These are phyloP conservation scores for Candida takata DNA, from an alignment of 805 yeast genomes.

Conservation along the genomic window DNA sequence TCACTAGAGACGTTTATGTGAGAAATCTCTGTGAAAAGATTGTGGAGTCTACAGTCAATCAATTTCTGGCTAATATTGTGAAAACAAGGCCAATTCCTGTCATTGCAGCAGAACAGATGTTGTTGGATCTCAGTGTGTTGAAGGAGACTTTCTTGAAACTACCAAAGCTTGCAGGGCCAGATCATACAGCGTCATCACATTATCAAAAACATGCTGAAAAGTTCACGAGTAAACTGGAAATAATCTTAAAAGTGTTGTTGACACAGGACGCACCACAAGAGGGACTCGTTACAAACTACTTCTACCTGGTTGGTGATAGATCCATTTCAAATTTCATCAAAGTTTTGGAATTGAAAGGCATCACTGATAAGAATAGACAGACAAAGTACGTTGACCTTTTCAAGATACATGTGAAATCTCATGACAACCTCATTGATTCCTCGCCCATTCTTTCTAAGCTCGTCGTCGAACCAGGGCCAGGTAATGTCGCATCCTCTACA, in stretches of 20 bases:
- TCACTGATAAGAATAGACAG: constrained; percentile 23
- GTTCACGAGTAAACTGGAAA: constrained; percentile 42
- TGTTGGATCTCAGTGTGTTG: constrained; percentile 62
- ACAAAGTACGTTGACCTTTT: constrained; percentile 20
- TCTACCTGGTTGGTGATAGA: constrained; percentile 59
- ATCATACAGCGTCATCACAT: constrained; percentile 18
- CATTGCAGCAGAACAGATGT: constrained; percentile 70
- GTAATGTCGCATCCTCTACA: constrained; percentile 5
- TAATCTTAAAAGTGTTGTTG: constrained; percentile 60
- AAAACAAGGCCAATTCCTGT: constrained; percentile 64
- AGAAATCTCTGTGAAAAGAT: constrained; percentile 71
- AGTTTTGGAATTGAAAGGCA: constrained; percentile 56
- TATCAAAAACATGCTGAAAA: constrained; percentile 38
- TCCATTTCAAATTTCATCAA: constrained; percentile 57
- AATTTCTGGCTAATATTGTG: constrained; percentile 51
- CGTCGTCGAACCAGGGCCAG: constrained; percentile 8
- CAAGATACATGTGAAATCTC: constrained; percentile 21
- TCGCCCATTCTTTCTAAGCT: constrained; percentile 23
- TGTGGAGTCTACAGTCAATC: constrained; percentile 53
- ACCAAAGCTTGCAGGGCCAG: constrained; percentile 16
- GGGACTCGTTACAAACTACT: constrained; percentile 56
- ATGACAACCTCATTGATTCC: constrained; percentile 20
- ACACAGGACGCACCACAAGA: constrained; percentile 61
- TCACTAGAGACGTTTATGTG: constrained; percentile 63
- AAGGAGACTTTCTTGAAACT: constrained; percentile 40